A percentile compares a stretch with the other conserved stretches of the same genome.
Conservation (phyloP, 805 yeast genomes). For the Cyberlindnera lachancei region DNA sequence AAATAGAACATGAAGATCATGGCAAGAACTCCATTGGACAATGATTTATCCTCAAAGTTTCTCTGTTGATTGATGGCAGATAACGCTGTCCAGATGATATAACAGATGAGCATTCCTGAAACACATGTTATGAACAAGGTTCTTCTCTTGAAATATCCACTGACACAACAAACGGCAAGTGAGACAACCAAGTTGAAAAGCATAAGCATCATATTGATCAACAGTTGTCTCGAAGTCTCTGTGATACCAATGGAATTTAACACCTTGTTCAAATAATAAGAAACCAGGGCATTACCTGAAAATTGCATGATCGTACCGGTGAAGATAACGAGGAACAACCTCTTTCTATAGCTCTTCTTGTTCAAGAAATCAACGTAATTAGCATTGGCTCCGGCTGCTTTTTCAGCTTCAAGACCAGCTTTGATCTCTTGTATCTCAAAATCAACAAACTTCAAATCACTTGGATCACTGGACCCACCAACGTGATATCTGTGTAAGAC, state of each 20-base stretch:
- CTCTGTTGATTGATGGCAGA: conserved; percentile 38
- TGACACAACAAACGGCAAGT: conserved; percentile 19
- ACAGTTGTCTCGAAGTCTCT: conserved; percentile 32
- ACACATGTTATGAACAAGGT: conserved; percentile 29
- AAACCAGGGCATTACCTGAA: conserved; percentile 44
- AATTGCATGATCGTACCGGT: conserved; percentile 34
- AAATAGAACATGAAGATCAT: conserved; percentile 33
- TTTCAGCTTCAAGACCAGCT: conserved; percentile 34
- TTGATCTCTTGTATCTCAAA: conserved; percentile 34
- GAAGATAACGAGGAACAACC: conserved; percentile 29
- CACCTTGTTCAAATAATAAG: conserved; percentile 43
- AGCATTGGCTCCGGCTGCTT: conserved; percentile 22
- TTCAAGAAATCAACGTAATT: conserved; percentile 30
- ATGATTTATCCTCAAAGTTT: conserved; percentile 29
- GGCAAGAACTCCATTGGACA: conserved; percentile 40
- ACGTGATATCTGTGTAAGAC: conserved; percentile 34
- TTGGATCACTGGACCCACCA: conserved; percentile 23
- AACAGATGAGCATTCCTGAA: conserved; percentile 28
- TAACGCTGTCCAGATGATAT: conserved; percentile 34
- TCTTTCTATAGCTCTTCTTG: conserved; percentile 30
- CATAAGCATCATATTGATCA: conserved; percentile 42
- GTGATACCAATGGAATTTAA: conserved; percentile 47
- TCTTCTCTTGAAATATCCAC: conserved; percentile 28
- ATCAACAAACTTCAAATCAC: conserved; percentile 23
- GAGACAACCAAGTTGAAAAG: conserved; percentile 33